phyloP scores from a whole-genome alignment of 805 yeast species.

The Kazachstania kunashirensis region DNA sequence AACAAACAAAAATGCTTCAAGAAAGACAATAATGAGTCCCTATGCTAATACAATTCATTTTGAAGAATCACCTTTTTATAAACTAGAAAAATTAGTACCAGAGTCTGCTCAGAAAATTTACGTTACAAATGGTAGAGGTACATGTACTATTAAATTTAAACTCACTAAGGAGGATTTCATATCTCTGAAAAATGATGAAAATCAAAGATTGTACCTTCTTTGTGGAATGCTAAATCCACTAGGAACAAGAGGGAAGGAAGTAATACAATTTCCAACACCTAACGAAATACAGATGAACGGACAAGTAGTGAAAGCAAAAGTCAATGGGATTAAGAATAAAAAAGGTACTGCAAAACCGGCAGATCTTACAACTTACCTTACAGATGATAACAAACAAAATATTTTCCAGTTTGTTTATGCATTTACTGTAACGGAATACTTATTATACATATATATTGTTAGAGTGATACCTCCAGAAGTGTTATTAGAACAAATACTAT shows the following conservation, averaged over 20 bases:
- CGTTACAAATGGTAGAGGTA: slow-evolving; percentile 36
- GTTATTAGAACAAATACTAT: slow-evolving; percentile 33
- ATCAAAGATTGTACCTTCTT: slow-evolving; percentile 39
- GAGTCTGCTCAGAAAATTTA: slow-evolving; percentile 31
- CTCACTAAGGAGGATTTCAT: slow-evolving; percentile 35
- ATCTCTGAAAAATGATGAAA: slow-evolving; percentile 27
- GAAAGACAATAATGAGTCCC: neutral
- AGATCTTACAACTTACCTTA: slow-evolving; percentile 50
- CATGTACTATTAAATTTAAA: slow-evolving; percentile 34
- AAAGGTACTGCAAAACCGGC: slow-evolving; percentile 79
- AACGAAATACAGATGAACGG: slow-evolving; percentile 59
- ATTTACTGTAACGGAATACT: slow-evolving; percentile 41
- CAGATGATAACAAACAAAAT: slow-evolving; percentile 30
- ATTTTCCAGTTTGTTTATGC: slow-evolving; percentile 47
- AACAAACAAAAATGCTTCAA: neutral
- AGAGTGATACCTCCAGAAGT: slow-evolving; percentile 36
- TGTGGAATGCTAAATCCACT: slow-evolving; percentile 38
- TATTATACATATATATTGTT: slow-evolving; percentile 51
- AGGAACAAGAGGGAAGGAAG: slow-evolving; percentile 43
- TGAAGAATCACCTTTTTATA: slow-evolving; percentile 48
- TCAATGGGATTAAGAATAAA: slow-evolving; percentile 66
- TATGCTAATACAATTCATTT: slow-evolving; percentile 25
- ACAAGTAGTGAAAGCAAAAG: slow-evolving; percentile 39
- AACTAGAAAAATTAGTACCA: slow-evolving; percentile 41
- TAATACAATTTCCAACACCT: slow-evolving; percentile 57